These are phyloP conservation scores for Claviceps capensis DNA, from an alignment of 2,329 filamentous ascomycete species.

Conservation along the genomic window DNA sequence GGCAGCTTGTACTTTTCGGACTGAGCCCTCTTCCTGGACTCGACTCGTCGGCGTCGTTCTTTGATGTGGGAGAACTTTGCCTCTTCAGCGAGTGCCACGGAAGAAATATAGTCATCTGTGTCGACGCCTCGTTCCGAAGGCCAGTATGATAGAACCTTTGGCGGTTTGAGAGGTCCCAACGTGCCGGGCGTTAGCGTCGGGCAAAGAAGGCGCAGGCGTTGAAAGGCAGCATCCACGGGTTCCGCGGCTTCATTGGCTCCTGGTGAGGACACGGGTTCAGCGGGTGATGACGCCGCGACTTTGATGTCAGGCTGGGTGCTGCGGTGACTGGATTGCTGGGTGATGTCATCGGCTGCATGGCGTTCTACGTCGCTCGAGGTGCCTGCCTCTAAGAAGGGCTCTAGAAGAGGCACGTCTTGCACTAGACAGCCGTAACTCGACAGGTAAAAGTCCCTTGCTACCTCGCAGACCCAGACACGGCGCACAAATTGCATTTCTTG, in stretches of 20 bases:
- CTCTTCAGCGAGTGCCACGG: constrained; percentile 21
- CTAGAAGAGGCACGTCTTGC: constrained; percentile 19
- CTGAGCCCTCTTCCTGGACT: constrained; percentile 19
- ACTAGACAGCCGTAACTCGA: constrained; percentile 22
- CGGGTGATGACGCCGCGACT: constrained; percentile 6
- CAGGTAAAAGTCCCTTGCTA: constrained; percentile 21
- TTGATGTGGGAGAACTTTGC: constrained; percentile 21
- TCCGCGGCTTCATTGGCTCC: neutral
- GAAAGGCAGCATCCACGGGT: constrained; percentile 16
- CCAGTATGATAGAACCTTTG: constrained; percentile 24
- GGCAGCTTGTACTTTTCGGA: constrained; percentile 21
- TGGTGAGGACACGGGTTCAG: constrained; percentile 2
- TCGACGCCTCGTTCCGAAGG: constrained; percentile 23
- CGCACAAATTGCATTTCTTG: constrained; percentile 13
- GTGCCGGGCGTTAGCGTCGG: constrained; percentile 15
- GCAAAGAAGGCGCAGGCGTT: constrained; percentile 22
- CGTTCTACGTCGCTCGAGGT: constrained; percentile 4
- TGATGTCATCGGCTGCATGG: constrained; percentile 6
- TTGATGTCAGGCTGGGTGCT: neutral
- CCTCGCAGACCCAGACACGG: constrained; percentile 17
- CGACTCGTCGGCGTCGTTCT: constrained; percentile 19
- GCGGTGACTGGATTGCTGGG: neutral
- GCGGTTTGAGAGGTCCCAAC: constrained; percentile 14
- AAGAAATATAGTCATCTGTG: constrained; percentile 24
- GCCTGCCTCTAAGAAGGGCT: constrained; percentile 16